phyloP scores from a whole-genome alignment of 202 grass and related monocot genomes.

The Panicum hallii region DNA sequence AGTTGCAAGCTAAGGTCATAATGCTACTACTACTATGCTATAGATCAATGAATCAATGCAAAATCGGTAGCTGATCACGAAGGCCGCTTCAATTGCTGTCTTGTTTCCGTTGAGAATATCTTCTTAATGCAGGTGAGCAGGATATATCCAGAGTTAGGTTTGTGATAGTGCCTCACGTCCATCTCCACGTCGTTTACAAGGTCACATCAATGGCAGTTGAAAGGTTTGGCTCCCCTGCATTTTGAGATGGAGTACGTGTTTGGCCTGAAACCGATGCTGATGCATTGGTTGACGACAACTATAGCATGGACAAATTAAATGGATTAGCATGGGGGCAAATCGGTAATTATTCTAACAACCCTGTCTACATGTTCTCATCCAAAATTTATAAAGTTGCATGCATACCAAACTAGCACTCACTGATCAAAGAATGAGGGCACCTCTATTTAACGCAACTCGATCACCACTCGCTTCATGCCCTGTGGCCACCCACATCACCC shows the following conservation, averaged over 20 bases:
- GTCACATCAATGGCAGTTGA: conserved; percentile 4
- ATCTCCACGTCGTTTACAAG: neutral
- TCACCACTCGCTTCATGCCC: neutral
- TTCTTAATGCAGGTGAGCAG: neutral
- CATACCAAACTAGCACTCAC: too few species aligned
- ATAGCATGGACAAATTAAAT: neutral
- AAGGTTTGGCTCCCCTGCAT: neutral
- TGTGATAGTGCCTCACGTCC: neutral
- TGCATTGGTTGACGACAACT: neutral
- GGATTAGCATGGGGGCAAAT: neutral
- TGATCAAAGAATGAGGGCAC: neutral
- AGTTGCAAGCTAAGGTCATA: neutral
- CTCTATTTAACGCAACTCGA: neutral
- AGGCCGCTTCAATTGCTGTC: neutral
- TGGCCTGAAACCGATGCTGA: neutral
- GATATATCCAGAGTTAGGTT: neutral
- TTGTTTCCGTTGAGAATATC: neutral
- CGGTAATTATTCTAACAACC: neutral
- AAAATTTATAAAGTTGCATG: neutral
- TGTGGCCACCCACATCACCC: neutral
- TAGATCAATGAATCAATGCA: neutral
- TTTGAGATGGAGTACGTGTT: neutral
- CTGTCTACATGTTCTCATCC: neutral
- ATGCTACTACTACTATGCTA: neutral
- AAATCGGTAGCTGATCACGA: neutral